phyloP scores from a whole-genome alignment of 1,139 yeast species.

The Nadsonia commutata region DNA sequence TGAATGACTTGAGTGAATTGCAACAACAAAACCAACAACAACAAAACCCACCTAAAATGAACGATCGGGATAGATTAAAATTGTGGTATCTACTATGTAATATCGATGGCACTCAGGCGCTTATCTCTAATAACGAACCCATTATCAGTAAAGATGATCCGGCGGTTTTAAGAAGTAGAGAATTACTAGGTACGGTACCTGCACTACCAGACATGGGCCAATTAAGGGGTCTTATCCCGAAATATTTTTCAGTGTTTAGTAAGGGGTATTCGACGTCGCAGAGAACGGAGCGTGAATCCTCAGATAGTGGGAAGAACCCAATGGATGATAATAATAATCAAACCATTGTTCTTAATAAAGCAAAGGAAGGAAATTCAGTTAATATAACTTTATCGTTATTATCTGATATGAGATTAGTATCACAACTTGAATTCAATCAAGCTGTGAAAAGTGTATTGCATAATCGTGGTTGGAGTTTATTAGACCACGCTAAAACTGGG shows the following conservation, averaged over 20 bases:
- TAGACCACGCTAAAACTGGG: conserved; percentile 48
- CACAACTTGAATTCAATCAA: conserved; percentile 60
- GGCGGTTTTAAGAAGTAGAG: conserved; percentile 9
- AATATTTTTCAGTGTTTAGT: neutral
- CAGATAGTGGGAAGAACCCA: too few relatives aligned
- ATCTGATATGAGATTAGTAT: conserved; percentile 46
- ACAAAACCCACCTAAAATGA: conserved; percentile 11
- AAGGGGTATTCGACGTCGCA: neutral
- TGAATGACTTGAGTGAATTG: too few relatives aligned
- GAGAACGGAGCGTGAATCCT: too few relatives aligned
- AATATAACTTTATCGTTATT: conserved; percentile 13
- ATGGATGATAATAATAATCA: too few relatives aligned
- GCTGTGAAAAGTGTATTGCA: conserved; percentile 46
- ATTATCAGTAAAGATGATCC: conserved; percentile 34
- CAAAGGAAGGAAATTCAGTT: conserved; percentile 6
- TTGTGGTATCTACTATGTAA: conserved; percentile 57
- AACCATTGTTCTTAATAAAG: conserved; percentile 9
- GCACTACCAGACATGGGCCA: neutral
- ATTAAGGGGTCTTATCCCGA: neutral
- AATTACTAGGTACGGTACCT: conserved; percentile 4
- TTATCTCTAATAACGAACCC: conserved; percentile 45
- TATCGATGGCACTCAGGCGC: conserved; percentile 55
- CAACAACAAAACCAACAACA: too few relatives aligned
- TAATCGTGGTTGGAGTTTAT: conserved; percentile 48
- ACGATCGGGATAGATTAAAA: conserved; percentile 35